Base-by-base conservation (phyloP, 352 stramenopile species). In the Aphanomyces cochlioides region DNA sequence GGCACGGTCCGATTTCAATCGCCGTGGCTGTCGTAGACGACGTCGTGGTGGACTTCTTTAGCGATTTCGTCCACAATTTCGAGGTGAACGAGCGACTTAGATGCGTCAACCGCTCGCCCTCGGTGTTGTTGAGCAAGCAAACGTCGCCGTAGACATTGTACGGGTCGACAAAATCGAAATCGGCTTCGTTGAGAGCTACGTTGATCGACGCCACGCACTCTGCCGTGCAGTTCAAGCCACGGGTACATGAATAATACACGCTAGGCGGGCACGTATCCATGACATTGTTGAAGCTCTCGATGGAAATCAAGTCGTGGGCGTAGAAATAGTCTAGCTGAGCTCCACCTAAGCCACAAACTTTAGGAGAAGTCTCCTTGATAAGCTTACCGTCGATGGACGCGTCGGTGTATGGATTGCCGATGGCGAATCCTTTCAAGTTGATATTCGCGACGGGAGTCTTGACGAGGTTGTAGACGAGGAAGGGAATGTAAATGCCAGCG, bases 401-500 rank as follows among this genome's bases (percentile, higher is more conserved):
- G 56, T 71, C 65, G 17, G 48, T 65, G 38, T 66, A 65, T 5
- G 63, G 43, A 19, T 91, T 91, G 43, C 84, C 84, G 56, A 91
- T 78, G 17, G 85, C 67, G 59, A 91, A 78, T 36, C 84, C 82
- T 64, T 75, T 76, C 47, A 89, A 79, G 36, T 87, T 88, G 47
- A 87, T 77, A 15, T 68, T 73, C 7, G 76, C 61, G 10, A 88
- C 47, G 5, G 81, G 81, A 47, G 79, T 65, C 36, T 81, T 73
- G 21, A 93, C 69, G 34, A 96, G 75, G 65, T 78, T 71, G 57
- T 88, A 72, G 8, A 88, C 86, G 10, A 95, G 67, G 73, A 79
- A 92, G 38, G 88, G 88, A 47, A 96, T 83, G 78, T 97, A 96
- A 65, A 95, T 83, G 13, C 88, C 89, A 38, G 84, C 89, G 74